Base-by-base conservation (phyloP, 257 asterid species). In the Capsicum pubescens region DNA sequence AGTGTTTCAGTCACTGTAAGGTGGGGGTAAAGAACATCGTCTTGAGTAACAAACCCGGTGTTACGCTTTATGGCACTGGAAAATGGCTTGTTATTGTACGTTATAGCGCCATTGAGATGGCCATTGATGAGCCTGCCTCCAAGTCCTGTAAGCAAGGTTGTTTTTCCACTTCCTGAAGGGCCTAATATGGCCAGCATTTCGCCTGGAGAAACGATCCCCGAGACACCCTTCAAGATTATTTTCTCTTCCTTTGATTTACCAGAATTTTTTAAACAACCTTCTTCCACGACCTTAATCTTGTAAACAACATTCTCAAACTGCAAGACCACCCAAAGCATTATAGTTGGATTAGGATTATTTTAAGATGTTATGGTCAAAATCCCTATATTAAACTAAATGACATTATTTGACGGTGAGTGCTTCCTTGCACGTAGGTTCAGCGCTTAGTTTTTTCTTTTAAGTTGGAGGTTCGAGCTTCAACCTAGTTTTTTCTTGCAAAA, bases 81-180 rank as follows among this genome's bases (percentile, higher is more conserved):
- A 86, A 91, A 92, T 2, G 92, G 92, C 63, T 91, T 91, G 81
- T 86, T 88, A 80, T 90, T 95, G 90, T 88, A 94, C 19, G 92
- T 90, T 4, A 93, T 88, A 76, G 7, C 54, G 13, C 98, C 98
- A 7, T 66, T 79, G 1, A 92, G 93, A 19, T 56, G 60, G 15
- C 97, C 94, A 13, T 82, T 72, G 5, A 77, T 32, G 17, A 92
- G 86, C 0, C 98, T 92, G 81, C 98, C 98, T 0, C 98, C 98
- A 0, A 96, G 85, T 0, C 95, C 97, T 1, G 97, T 96, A 14
- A 94, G 32, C 83, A 1, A 94, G 88, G 99, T 96, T 3, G 99
- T 92, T 83, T 93, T 94, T 74, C 99, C 99, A 84, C 98, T 91
- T 77, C 99, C 99, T 0, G 99, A 95, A 9, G 98, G 98, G 12